Percentiles rank a stretch among this genome's conserved stretches.
phyloP scores from a whole-genome alignment of 148 eudicot genomes.

The Bassia scoparia region DNA sequence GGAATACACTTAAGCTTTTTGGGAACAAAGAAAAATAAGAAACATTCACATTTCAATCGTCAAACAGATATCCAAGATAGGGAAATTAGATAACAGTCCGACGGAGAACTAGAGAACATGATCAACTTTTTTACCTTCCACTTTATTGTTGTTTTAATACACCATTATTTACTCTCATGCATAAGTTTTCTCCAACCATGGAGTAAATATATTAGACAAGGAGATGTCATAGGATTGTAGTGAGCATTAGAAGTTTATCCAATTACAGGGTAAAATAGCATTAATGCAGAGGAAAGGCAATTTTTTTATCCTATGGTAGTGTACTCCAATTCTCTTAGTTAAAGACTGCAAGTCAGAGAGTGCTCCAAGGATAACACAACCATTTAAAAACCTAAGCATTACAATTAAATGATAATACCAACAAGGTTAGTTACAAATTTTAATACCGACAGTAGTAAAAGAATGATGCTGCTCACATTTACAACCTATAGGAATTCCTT shows the following conservation, averaged over 20 bases:
- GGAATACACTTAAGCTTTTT: neutral
- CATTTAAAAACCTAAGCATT: neutral
- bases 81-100: neutral
- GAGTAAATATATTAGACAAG: neutral
- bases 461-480: neutral
- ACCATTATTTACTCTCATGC: neutral
- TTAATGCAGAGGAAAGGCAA: neutral
- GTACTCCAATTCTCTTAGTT: neutral
- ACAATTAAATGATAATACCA: neutral
- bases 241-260: neutral
- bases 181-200: neutral
- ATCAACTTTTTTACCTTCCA: neutral
- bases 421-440: neutral
- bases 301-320: neutral
- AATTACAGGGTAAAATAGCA: neutral
- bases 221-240: neutral
- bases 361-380: neutral
- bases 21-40: neutral
- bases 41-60: neutral
- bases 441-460: neutral
- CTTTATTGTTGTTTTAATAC: neutral
- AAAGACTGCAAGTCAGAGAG: neutral
- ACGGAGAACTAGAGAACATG: no score
- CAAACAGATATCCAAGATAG: neutral
- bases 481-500: neutral